Evolutionary conservation across 2,329 filamentous ascomycete species (phyloP), one percentile per base, ranked within the genome.

Genomic region (Calonectria naviculata): DNA sequence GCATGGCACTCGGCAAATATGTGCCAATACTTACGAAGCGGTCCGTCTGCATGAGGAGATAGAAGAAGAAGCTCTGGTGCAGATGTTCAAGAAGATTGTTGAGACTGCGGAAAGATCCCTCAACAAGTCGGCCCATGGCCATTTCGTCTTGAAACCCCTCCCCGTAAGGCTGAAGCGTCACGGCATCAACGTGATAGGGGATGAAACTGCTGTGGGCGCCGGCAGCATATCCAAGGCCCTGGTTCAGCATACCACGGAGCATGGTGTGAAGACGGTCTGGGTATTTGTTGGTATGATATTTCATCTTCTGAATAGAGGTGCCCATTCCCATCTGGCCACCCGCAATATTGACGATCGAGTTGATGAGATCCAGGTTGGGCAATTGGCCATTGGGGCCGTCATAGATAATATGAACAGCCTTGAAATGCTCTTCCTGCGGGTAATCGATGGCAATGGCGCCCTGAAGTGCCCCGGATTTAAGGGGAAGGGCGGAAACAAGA

Each of bases 61-160:
- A 99, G 85, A 99, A 98, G 89, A 99, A 99, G 87, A 99, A 99
- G 82, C 95, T 98, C 85, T 99, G 97, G 81, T 99, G 97, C 72
- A 99, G 88, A 81, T 99, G 95, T 84, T 99, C 97, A 36, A 99
- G 89, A 70, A 99, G 85, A 80, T 99, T 99, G 85, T 99, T 99
- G 83, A 99, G 86, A 81, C 95, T 98, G 78, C 97, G 90, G 82
- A 97, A 97, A 4, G 97, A 90, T 78, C 95, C 95, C 84, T 99
- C 97, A 5, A 98, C 89, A 0, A 95, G 92, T 66, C 95, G 89
- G 7, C 97, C 97, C 80, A 99, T 91, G 12, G 93, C 94, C 94
- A 98, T 98, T 84, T 98, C 97, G 81, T 99, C 97, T 80, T 98
- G 95, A 95, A 95, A 98, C 36, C 97, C 97, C 47, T 96, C 88